A percentile compares a stretch with the other conserved stretches of the same genome.
Conservation (phyloP, 768 basidiomycete species). For the Gyrodon lividus region DNA sequence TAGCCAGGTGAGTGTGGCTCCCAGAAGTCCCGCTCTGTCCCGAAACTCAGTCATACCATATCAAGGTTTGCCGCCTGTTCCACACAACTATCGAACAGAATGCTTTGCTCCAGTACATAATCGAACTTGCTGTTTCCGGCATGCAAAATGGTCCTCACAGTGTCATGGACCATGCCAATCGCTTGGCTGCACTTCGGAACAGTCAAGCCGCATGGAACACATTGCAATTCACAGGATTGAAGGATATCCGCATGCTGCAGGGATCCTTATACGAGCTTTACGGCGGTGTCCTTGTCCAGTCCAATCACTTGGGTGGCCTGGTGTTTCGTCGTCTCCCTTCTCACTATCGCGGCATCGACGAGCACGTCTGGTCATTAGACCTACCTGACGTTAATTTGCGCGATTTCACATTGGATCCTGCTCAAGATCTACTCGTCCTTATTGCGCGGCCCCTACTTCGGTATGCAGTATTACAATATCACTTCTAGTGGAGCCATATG, state of each 20-base stretch:
- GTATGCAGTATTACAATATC: slow-evolving; percentile 27
- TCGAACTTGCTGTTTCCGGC: slow-evolving; percentile 46
- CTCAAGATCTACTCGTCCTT: slow-evolving; percentile 61
- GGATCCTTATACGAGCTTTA: slow-evolving; percentile 58
- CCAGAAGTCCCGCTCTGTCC: neutral
- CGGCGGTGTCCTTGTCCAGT: slow-evolving; percentile 55
- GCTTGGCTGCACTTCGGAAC: slow-evolving; percentile 39
- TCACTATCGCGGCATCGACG: slow-evolving; percentile 43
- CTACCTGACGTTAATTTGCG: slow-evolving; percentile 38
- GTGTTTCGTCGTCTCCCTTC: slow-evolving; percentile 52
- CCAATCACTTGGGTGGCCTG: slow-evolving; percentile 27
- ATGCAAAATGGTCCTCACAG: slow-evolving; percentile 39
- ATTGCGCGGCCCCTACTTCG: slow-evolving; percentile 37
- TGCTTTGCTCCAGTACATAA: slow-evolving; percentile 38
- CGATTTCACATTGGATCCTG: slow-evolving; percentile 67
- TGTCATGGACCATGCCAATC: slow-evolving; percentile 28
- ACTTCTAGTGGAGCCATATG: neutral
- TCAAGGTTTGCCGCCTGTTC: slow-evolving; percentile 37
- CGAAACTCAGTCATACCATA: neutral
- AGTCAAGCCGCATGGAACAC: slow-evolving; percentile 41
- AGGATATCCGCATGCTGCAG: slow-evolving; percentile 37
- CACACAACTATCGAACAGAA: slow-evolving; percentile 26
- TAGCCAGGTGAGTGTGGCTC: slow-evolving; percentile 18
- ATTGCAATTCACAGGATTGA: slow-evolving; percentile 35
- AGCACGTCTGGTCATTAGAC: slow-evolving; percentile 43